Conservation (phyloP, 164 flowering plant genomes). For the Santalum album region DNA sequence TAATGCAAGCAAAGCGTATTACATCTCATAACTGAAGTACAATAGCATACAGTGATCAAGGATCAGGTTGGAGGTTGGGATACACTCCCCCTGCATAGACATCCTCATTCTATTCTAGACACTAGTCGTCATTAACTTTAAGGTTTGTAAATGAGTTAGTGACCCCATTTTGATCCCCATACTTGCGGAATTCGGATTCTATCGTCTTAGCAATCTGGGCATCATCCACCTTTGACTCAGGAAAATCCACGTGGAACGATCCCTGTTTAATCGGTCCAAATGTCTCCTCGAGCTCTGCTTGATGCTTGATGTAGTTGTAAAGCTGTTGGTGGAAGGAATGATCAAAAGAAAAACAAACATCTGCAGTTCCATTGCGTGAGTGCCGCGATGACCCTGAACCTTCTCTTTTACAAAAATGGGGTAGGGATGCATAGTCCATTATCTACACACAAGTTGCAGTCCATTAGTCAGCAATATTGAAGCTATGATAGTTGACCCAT, state of each 20-base stretch:
- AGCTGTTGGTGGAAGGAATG: constrained; percentile 51
- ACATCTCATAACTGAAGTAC: neutral
- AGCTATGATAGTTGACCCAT: no score
- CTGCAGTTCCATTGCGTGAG: constrained; percentile 21
- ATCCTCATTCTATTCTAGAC: neutral
- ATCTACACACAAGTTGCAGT: constrained; percentile 31
- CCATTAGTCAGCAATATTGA: no score
- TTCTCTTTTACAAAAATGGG: constrained; percentile 59
- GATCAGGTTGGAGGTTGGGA: no score
- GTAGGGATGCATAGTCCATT: constrained; percentile 60
- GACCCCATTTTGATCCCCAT: constrained; percentile 29
- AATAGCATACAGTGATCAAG: neutral
- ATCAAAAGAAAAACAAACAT: constrained; percentile 56
- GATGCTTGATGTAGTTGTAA: constrained; percentile 33
- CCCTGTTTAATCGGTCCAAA: constrained; percentile 29
- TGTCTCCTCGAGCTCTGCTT: constrained; percentile 23
- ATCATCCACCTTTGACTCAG: constrained; percentile 42
- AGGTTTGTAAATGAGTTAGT: constrained; percentile 21
- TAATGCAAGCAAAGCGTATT: constrained; percentile 19
- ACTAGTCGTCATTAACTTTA: constrained; percentile 15
- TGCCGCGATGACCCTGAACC: constrained; percentile 53
- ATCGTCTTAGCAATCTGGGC: constrained; percentile 38
- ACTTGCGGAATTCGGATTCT: constrained; percentile 34
- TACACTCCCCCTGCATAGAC: no score
- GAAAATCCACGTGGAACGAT: constrained; percentile 43